A percentile compares a stretch with the other conserved stretches of the same genome.
These are phyloP conservation scores for Alternaria sp. DNA, from an alignment of 2,329 filamentous ascomycete species.

Conservation along the genomic window DNA sequence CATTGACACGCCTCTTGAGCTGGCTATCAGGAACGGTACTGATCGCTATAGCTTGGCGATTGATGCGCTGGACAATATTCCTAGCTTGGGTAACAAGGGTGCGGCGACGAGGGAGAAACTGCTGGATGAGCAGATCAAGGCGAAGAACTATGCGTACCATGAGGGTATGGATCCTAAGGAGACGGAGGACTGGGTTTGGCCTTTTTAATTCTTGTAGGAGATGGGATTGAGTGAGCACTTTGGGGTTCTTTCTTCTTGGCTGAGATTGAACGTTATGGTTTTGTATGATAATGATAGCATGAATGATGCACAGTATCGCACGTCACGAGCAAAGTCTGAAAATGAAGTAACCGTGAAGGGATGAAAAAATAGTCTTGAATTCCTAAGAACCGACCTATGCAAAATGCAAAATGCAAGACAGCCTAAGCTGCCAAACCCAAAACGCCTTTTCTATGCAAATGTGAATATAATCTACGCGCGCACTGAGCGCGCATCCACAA, in stretches of 20 bases:
- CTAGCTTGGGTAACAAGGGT: conserved; percentile 67
- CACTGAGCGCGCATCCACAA: neutral
- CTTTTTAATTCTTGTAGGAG: conserved; percentile 45
- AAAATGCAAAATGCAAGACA: neutral
- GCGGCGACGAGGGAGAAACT: conserved; percentile 68
- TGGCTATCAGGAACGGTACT: conserved; percentile 78
- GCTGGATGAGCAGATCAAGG: conserved; percentile 68
- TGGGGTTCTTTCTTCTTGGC: neutral
- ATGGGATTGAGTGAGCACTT: neutral
- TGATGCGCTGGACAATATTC: conserved; percentile 74
- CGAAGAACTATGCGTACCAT: conserved; percentile 67
- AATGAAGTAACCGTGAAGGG: neutral
- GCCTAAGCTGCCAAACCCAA: neutral
- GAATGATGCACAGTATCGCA: neutral
- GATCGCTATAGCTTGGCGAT: conserved; percentile 80
- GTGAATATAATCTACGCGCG: neutral
- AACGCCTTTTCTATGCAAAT: conserved; percentile 7
- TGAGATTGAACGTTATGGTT: neutral
- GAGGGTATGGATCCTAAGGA: conserved; percentile 74
- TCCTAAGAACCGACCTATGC: neutral
- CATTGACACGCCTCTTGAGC: conserved; percentile 79
- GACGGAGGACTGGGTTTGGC: conserved; percentile 72
- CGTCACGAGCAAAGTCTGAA: neutral
- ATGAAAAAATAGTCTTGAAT: neutral
- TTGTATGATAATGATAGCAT: neutral